Percentiles rank a stretch among this genome's conserved stretches.
Evolutionary conservation across 1,284 basidiomycete genomes (phyloP).

Genomic region (Tilletiaria anomala): DNA sequence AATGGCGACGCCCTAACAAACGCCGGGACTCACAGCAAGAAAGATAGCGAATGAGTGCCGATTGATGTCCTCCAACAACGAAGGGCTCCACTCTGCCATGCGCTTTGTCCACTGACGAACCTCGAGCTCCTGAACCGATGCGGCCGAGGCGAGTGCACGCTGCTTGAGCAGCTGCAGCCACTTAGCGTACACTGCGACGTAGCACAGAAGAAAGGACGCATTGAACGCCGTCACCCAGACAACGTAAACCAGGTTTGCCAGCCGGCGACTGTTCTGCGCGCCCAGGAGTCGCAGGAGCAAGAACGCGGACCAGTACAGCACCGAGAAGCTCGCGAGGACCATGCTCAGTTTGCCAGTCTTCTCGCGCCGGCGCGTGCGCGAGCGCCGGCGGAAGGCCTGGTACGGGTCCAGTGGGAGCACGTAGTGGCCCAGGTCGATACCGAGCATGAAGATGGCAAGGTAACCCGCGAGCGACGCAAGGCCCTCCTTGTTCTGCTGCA

Average conservation of each 20-base stretch:
- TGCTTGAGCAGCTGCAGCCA: too few relatives aligned
- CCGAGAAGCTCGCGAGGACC: conserved; percentile 51
- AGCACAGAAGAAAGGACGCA: conserved; percentile 65
- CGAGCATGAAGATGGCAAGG: conserved; percentile 72
- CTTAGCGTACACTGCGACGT: too few relatives aligned
- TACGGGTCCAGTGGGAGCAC: conserved; percentile 60
- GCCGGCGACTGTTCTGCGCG: conserved; percentile 10
- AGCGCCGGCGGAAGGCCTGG: conserved; percentile 15
- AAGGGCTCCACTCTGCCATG: too few relatives aligned
- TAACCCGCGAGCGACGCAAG: conserved; percentile 73
- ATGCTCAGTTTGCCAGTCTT: conserved; percentile 20
- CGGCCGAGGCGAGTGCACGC: too few relatives aligned
- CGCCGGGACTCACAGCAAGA: conserved; percentile 51
- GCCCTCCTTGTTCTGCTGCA: conserved; percentile 68
- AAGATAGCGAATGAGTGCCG: conserved; percentile 66
- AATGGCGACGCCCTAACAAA: neutral
- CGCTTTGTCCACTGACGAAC: too few relatives aligned
- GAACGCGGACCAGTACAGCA: conserved; percentile 61
- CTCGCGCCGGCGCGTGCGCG: conserved; percentile 1
- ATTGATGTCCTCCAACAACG: conserved; percentile 67
- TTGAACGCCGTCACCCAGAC: conserved; percentile 84
- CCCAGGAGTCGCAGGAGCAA: conserved; percentile 32
- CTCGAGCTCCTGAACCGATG: too few relatives aligned
- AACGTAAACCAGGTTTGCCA: conserved; percentile 65
- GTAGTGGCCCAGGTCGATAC: conserved; percentile 64